Evolutionary conservation across 306 rosid species (phyloP).

Genomic region (Spatholobus suberectus): DNA sequence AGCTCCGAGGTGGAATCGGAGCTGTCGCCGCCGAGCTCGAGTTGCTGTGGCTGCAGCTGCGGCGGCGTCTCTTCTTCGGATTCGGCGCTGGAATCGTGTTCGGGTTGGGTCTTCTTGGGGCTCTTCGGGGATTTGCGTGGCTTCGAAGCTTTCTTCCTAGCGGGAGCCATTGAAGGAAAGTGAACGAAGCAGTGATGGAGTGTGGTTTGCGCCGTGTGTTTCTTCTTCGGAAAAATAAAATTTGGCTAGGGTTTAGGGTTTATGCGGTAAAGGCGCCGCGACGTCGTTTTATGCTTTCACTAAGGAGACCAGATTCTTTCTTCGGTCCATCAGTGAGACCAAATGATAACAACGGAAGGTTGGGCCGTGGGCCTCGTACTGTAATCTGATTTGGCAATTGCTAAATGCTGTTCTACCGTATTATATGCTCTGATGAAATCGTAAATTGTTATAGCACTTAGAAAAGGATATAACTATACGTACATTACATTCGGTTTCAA

Average conservation of each 20-base stretch:
- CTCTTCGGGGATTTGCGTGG: slow-evolving; percentile 38
- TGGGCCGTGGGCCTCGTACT: too few relatives aligned
- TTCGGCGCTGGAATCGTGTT: slow-evolving; percentile 48
- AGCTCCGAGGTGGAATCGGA: slow-evolving; percentile 68
- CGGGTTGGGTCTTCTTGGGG: slow-evolving; percentile 51
- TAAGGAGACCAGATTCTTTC: not conserved
- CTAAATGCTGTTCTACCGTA: too few relatives aligned
- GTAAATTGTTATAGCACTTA: too few relatives aligned
- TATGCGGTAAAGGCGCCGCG: not conserved
- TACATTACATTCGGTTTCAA: too few relatives aligned
- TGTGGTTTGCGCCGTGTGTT: not conserved
- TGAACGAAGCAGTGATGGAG: not conserved
- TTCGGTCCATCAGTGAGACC: not conserved
- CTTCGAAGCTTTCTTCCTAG: slow-evolving; percentile 28
- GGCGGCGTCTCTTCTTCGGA: slow-evolving; percentile 54
- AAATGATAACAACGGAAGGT: too few relatives aligned
- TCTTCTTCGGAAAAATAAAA: not conserved
- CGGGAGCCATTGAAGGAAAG: slow-evolving; percentile 45
- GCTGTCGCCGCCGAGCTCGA: slow-evolving; percentile 42
- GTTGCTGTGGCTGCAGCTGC: slow-evolving; percentile 5
- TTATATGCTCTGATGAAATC: too few relatives aligned
- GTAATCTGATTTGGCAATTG: too few relatives aligned
- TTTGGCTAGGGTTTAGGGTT: slow-evolving; percentile 51
- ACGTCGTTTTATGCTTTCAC: slow-evolving; percentile 13
- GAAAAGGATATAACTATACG: too few relatives aligned